phyloP scores from a whole-genome alignment of 2,329 filamentous ascomycete species.

The Leptographium wingfieldii region DNA sequence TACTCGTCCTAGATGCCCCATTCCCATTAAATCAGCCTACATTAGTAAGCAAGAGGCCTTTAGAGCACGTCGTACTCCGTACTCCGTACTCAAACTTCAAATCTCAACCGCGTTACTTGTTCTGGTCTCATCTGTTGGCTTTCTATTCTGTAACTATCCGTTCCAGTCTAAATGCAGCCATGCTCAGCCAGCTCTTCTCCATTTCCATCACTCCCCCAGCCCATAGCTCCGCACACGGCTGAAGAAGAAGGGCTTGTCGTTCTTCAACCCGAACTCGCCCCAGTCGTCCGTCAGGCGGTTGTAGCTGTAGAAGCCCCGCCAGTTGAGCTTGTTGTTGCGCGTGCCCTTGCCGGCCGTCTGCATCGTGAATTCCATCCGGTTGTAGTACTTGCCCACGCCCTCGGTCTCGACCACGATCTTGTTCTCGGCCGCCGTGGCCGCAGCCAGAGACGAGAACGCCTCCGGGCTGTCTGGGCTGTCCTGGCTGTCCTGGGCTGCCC shows the following conservation, averaged over 20 bases:
- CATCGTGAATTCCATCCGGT: conserved; percentile 67
- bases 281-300: conserved; percentile 84
- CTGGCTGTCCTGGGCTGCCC: background rate
- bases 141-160: too few relatives aligned
- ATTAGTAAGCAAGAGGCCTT: too few relatives aligned
- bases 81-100: too few relatives aligned
- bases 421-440: conserved; percentile 39
- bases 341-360: conserved; percentile 49
- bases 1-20: too few relatives aligned
- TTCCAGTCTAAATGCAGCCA: too few relatives aligned
- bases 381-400: conserved; percentile 72
- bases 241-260: conserved; percentile 55
- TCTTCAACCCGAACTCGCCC: conserved; percentile 60
- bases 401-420: conserved; percentile 78
- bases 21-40: too few relatives aligned
- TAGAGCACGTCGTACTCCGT: too few relatives aligned
- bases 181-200: too few relatives aligned
- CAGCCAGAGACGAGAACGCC: conserved; percentile 9
- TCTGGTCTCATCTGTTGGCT: too few relatives aligned
- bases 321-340: conserved; percentile 75
- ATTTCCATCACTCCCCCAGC: conserved; percentile 6
- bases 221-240: conserved; percentile 51
- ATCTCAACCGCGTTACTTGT: too few relatives aligned
- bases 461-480: conserved; percentile 16
- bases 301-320: conserved; percentile 86